Evolutionary conservation across 2,329 filamentous ascomycete genomes (phyloP), one percentile per base, ranked within the genome.

Genomic region (Calonectria pseudoturangicola): DNA sequence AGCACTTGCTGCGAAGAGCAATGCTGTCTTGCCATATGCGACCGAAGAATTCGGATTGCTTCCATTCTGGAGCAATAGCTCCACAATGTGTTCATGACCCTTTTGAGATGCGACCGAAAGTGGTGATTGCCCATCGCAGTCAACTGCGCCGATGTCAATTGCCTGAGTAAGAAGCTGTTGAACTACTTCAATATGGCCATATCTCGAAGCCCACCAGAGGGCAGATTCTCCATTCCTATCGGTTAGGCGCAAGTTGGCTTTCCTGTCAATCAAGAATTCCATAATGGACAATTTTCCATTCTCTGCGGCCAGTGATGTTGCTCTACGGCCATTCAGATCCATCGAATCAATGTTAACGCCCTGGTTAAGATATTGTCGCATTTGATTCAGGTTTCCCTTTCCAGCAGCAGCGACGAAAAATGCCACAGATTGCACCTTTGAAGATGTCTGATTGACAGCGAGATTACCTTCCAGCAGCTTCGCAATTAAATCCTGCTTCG

Each of bases 151-250:
- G 15, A 47, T 15, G 18, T n/a, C 13, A 4, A 51, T 28, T 47
- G 33, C 43, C 4, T 51, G 56, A 3, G 36, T 3, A 12, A 71
- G 63, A 27, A 71, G 51, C 3, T 39, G 27, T 39, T 39, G n/a
- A 2, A 71, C 51, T 5, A 71, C 33, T 9, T 45, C 62, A 0
- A n/a, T 28, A 25, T 62, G 68, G n/a, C 43, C 63, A 50, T 63
- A 66, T 36, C 63, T 36, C 9, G 68, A 66, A 41, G 68, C 68
- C 68, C 68, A 66, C 68, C 68, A 71, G 10, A 71, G 50, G 7
- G 68, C 39, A 21, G 62, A 50, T 36, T 66, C 68, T 10, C 68
- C 68, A 33, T 71, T 71, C 43, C 28, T 51, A 30, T 71, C 62
- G 15, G n/a, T 15, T 8, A 60, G 21, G 12, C 58, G 36, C 6